Evolutionary conservation across 768 basidiomycete genomes (phyloP).

Genomic region (Lentinula raphanica): DNA sequence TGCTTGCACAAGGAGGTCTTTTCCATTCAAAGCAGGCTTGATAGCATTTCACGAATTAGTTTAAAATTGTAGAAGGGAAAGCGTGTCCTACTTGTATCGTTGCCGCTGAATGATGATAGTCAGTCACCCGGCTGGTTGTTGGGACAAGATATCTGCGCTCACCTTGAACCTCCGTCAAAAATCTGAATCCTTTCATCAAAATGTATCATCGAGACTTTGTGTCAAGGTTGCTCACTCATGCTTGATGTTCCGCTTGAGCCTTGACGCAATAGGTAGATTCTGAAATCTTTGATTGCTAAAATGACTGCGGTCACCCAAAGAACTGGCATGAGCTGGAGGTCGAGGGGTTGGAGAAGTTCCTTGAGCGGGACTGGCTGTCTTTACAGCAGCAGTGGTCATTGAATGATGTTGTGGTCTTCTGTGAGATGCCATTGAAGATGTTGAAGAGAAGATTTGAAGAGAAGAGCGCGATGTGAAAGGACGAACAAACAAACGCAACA

Average conservation of each 20-base stretch:
- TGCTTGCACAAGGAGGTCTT: conserved; percentile 46
- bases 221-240: conserved; percentile 33
- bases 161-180: conserved; percentile 46
- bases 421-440: neutral
- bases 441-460: neutral
- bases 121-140: neutral
- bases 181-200: conserved; percentile 20
- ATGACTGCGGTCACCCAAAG: conserved; percentile 17
- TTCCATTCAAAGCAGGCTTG: conserved; percentile 35
- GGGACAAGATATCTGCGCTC: conserved; percentile 1
- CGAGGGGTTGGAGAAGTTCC: neutral
- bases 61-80: neutral
- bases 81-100: conserved; percentile 31
- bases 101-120: conserved; percentile 24
- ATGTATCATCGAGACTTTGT: neutral
- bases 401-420: neutral
- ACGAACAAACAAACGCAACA: neutral
- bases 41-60: conserved; percentile 1
- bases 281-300: conserved; percentile 23
- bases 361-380: neutral
- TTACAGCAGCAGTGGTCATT: neutral
- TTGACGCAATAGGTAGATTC: conserved; percentile 31
- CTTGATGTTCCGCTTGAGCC: conserved; percentile 34
- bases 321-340: neutral
- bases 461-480: neutral